Base-by-base conservation (phyloP, 139 green algal genomes). In the Closterium sp. region DNA sequence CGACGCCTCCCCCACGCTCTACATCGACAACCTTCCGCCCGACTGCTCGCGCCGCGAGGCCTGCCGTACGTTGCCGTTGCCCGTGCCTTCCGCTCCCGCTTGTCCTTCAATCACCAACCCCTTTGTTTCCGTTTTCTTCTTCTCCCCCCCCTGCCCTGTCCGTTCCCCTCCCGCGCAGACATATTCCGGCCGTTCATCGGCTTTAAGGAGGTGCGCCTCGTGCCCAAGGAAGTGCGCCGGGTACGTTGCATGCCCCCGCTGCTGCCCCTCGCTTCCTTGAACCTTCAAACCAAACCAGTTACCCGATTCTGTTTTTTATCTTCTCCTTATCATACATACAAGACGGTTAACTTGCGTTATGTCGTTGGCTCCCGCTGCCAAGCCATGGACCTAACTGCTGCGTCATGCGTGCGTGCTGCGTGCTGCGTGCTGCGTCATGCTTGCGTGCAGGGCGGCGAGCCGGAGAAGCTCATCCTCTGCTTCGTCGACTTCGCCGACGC, bases 131-230 rank as follows among this genome's bases (percentile, higher is more conserved):
- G 6, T 90, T 90, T 86, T 3, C 24, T 85, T 90, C 4, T 10
- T 10, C 50, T 70, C 50, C 50, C 50, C 4, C 5, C 50, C 4
- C 1, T 10, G 13, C 17, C 50, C 50, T 21, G 11, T 70, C 50
- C 50, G 13, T 70, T 10, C 50, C 50, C 2, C 2, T 62, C 7
- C 50, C 17, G 3, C 30, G 70, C 91, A 94, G 91, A 94, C 38
- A 94, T 94, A 28, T 94, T 94, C 70, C 91, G 91, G 19, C 91
- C 91, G 31, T 94, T 94, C 87, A 94, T 94, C 29, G 91, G 91
- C 27, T 94, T 88, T 31, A 91, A 94, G 91, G 91, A 92, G 62
- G 88, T 94, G 22, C 88, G 91, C 11, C 91, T 94, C 0, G 91
- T 94, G 28, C 89, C 89, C 91, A 94, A 94, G 38, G 91, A 94